Conservation (phyloP, 2,329 filamentous ascomycete species). For the Colletotrichum sp. region DNA sequence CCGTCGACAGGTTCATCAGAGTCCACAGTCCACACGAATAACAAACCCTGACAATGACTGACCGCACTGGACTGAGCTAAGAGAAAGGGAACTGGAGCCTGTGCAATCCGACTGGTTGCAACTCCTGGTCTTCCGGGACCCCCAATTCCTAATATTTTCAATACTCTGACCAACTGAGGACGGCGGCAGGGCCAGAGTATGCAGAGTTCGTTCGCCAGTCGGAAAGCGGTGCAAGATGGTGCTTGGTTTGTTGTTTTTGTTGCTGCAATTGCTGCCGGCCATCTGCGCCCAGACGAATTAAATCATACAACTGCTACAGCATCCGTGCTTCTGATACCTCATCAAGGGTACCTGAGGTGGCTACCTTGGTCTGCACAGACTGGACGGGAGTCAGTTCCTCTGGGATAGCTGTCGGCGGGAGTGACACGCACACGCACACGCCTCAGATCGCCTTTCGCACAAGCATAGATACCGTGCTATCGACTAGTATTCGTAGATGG, state of each 20-base stretch:
- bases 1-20: background rate
- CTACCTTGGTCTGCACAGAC: background rate
- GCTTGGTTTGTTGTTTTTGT: background rate
- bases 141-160: background rate
- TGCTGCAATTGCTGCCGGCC: background rate
- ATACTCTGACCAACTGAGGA: background rate
- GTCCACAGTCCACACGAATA: background rate
- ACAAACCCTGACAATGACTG: background rate
- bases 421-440: background rate
- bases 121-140: background rate
- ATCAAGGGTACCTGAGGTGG: background rate
- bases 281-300: background rate
- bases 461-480: background rate
- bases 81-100: background rate
- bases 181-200: no score
- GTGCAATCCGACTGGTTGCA: background rate
- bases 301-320: background rate
- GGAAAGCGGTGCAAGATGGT: background rate
- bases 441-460: background rate
- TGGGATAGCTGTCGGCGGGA: background rate
- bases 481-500: background rate
- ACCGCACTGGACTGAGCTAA: background rate
- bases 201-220: no score
- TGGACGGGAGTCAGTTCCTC: background rate
- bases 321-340: background rate